These are phyloP conservation scores for Leptographium procerum DNA, from an alignment of 2,329 filamentous ascomycete species.

Conservation along the genomic window DNA sequence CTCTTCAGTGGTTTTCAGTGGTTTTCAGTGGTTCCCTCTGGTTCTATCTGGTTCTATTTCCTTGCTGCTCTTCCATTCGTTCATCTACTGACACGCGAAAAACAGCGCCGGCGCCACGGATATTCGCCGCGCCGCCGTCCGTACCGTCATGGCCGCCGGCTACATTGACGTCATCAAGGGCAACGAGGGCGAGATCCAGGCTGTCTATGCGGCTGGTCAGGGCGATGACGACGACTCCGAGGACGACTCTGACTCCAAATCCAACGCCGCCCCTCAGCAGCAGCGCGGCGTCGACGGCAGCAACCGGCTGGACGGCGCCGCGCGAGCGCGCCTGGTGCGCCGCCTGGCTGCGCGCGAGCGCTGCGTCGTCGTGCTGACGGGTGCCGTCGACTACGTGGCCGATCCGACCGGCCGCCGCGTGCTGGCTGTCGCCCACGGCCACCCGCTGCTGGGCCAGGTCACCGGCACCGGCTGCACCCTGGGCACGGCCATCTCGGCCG, in stretches of 20 bases:
- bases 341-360: conserved; percentile 56
- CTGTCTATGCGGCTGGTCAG: conserved; percentile 47
- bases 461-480: conserved; percentile 80
- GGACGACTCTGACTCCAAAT: too few species aligned
- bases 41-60: conserved; percentile 1
- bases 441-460: conserved; percentile 55
- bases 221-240: conserved; percentile 12
- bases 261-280: conserved; percentile 26
- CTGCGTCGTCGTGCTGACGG: conserved; percentile 73
- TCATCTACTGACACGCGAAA: neutral
- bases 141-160: conserved; percentile 57
- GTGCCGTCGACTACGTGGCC: conserved; percentile 62
- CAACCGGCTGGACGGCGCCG: conserved; percentile 33
- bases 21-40: too few species aligned
- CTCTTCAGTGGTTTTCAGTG: too few species aligned
- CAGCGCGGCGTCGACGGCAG: conserved; percentile 82
- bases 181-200: conserved; percentile 78
- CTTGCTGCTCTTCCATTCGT: neutral
- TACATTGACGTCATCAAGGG: conserved; percentile 88
- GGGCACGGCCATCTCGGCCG: conserved; percentile 69
- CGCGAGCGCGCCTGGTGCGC: conserved; percentile 50
- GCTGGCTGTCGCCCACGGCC: conserved; percentile 63
- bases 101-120: conserved; percentile 63
- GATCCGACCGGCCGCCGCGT: conserved; percentile 52
- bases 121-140: conserved; percentile 60